A percentile compares a stretch with the other conserved stretches of the same genome.
These are phyloP conservation scores for Aspergillus proliferans DNA, from an alignment of 2,329 filamentous ascomycete species.

Conservation along the genomic window DNA sequence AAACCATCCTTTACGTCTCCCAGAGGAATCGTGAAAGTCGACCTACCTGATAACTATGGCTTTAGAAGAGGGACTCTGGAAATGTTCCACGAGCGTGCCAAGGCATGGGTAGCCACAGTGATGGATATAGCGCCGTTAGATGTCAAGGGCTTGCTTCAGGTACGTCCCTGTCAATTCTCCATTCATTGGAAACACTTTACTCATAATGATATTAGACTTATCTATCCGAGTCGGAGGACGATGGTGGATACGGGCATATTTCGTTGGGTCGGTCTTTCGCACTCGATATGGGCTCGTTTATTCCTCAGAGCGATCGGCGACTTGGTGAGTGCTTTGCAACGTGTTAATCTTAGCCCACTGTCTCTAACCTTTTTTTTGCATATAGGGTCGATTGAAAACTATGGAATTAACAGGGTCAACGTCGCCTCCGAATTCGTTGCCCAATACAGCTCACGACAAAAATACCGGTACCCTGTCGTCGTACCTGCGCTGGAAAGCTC, in stretches of 20 bases:
- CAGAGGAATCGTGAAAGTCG: constrained; percentile 71
- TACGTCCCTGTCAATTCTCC: constrained; percentile 11
- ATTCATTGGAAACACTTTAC: constrained; percentile 1
- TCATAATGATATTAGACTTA: constrained; percentile 59
- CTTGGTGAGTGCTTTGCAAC: constrained; percentile 44
- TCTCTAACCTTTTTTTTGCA: constrained; percentile 3
- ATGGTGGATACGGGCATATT: constrained; percentile 83
- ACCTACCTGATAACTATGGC: constrained; percentile 88
- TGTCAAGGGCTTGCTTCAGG: constrained; percentile 81
- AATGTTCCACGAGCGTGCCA: constrained; percentile 68
- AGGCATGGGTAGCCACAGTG: constrained; percentile 70
- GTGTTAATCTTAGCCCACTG: background rate
- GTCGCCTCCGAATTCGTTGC: constrained; percentile 93
- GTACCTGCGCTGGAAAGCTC: constrained; percentile 39
- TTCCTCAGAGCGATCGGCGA: constrained; percentile 80
- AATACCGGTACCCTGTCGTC: constrained; percentile 87
- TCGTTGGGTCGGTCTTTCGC: constrained; percentile 92
- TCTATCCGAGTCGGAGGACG: constrained; percentile 87
- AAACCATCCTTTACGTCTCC: constrained; percentile 72
- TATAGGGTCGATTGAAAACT: constrained; percentile 62
- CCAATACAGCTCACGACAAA: constrained; percentile 93
- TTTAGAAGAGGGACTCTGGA: constrained; percentile 76
- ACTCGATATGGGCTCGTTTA: constrained; percentile 79
- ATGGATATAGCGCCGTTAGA: constrained; percentile 84
- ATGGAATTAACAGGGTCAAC: constrained; percentile 71